Evolutionary conservation across 148 eudicot genomes (phyloP).

Genomic region (Beta vulgaris): DNA sequence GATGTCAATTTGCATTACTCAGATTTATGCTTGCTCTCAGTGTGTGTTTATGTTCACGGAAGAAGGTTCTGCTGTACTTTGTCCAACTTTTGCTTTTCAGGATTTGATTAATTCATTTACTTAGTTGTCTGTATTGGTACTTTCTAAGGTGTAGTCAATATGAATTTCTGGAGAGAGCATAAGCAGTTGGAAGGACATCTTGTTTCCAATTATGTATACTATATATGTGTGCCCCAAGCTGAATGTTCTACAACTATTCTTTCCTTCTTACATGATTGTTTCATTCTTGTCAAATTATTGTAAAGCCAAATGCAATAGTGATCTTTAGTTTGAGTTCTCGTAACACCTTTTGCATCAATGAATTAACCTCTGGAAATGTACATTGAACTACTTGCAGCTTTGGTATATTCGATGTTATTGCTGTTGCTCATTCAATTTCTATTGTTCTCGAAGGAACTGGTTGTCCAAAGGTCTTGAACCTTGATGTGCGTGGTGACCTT

Average conservation of each 20-base stretch:
- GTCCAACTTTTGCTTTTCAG: background rate
- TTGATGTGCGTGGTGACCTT: conserved; percentile 79
- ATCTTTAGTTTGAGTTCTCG: background rate
- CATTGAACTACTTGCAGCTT: conserved; percentile 5
- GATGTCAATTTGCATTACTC: no score
- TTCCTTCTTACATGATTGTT: background rate
- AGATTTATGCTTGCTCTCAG: no score
- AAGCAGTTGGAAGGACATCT: background rate
- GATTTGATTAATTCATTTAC: no score
- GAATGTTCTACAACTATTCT: background rate
- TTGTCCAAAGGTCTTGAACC: conserved; percentile 88
- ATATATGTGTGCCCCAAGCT: background rate
- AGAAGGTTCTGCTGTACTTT: background rate
- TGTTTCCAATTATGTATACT: background rate
- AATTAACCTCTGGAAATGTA: background rate
- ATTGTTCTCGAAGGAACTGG: conserved; percentile 66
- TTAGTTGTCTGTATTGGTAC: background rate
- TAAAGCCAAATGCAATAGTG: background rate
- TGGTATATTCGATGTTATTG: background rate
- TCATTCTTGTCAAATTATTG: background rate
- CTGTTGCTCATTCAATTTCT: conserved; percentile 17
- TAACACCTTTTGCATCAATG: background rate
- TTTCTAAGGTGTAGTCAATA: background rate
- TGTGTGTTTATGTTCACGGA: background rate
- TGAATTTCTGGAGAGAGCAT: background rate